A percentile compares a stretch with the other conserved stretches of the same genome.
These are phyloP conservation scores for Boletus tomentosulus DNA, from an alignment of 768 basidiomycete genomes.

Conservation along the genomic window DNA sequence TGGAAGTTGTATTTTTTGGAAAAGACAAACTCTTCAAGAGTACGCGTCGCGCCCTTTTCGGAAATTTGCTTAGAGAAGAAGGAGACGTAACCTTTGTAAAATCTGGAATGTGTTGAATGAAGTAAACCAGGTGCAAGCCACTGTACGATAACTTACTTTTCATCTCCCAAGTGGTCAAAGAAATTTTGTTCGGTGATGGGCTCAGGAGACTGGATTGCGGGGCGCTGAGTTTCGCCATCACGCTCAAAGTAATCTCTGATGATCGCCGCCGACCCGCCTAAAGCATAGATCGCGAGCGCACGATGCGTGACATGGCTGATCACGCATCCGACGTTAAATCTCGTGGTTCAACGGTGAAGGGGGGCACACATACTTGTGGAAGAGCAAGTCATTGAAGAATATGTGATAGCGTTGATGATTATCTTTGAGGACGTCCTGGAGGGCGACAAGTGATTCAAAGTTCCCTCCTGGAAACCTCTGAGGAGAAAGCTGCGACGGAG, in stretches of 20 bases:
- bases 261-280: conserved; percentile 21
- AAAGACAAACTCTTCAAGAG: conserved; percentile 30
- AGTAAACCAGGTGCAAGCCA: background rate
- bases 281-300: conserved; percentile 25
- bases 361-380: conserved; percentile 46
- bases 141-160: conserved; percentile 13
- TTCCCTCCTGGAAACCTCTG: conserved; percentile 28
- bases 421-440: conserved; percentile 38
- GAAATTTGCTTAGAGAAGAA: conserved; percentile 22
- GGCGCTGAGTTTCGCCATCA: conserved; percentile 21
- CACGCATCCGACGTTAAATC: background rate
- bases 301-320: conserved; percentile 29
- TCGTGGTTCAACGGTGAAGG: no score
- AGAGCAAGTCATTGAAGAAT: conserved; percentile 42
- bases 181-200: conserved; percentile 24
- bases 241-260: conserved; percentile 25
- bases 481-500: conserved; percentile 22
- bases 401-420: conserved; percentile 47
- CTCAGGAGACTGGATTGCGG: conserved; percentile 21
- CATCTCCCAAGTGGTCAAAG: conserved; percentile 22
- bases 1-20: conserved; percentile 26
- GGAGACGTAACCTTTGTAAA: conserved; percentile 22
- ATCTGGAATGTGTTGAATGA: conserved; percentile 12
- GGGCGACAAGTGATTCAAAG: conserved; percentile 20
- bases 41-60: conserved; percentile 12